These are phyloP conservation scores for Fabrea salina DNA, from an alignment of 169 alveolate genomes.

Conservation along the genomic window DNA sequence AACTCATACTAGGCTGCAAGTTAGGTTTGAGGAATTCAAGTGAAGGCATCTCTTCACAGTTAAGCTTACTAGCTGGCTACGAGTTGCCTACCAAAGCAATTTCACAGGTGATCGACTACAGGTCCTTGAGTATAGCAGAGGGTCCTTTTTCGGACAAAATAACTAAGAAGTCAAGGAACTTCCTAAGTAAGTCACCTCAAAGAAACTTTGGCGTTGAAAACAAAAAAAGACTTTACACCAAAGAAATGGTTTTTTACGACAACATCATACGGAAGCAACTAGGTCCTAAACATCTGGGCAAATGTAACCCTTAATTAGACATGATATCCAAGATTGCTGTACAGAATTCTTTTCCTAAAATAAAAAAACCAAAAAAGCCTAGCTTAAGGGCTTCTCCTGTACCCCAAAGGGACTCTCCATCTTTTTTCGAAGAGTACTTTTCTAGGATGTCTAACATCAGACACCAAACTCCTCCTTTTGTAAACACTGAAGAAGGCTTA, in stretches of 20 bases:
- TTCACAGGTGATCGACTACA: background rate
- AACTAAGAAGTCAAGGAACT: background rate
- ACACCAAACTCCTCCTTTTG: background rate
- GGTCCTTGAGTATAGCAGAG: background rate
- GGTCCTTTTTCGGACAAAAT: background rate
- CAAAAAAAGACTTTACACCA: background rate
- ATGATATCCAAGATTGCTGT: too few species aligned
- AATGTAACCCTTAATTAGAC: background rate
- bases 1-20: background rate
- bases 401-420: too few species aligned
- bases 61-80: background rate
- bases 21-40: background rate
- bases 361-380: too few species aligned
- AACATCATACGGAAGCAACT: background rate
- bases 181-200: too few species aligned
- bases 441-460: too few species aligned
- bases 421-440: too few species aligned
- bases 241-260: background rate
- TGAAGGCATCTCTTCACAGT: background rate
- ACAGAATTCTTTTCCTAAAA: too few species aligned
- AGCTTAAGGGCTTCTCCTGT: too few species aligned
- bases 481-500: too few species aligned
- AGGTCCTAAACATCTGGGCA: background rate
- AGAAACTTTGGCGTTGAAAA: too few species aligned
- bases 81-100: background rate